These are phyloP conservation scores for Pyrenochaeta sp. DNA, from an alignment of 2,329 filamentous ascomycete species.

Conservation along the genomic window DNA sequence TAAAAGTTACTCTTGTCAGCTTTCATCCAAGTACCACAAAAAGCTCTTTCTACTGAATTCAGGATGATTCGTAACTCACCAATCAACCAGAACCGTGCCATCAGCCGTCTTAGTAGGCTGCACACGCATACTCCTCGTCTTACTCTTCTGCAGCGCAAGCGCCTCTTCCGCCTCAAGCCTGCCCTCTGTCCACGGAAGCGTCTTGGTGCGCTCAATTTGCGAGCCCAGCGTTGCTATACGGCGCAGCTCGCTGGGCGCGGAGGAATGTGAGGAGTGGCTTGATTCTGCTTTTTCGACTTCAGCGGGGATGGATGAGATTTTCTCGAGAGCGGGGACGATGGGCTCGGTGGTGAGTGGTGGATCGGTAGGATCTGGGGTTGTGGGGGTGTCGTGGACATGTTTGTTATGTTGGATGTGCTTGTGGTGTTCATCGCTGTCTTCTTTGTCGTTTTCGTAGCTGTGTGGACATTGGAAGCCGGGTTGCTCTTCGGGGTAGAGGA, in stretches of 20 bases:
- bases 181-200: background rate
- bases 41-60: too few relatives aligned
- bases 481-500: constrained; percentile 57
- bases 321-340: background rate
- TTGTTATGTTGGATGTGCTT: background rate
- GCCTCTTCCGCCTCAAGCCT: background rate
- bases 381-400: background rate
- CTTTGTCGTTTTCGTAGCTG: background rate
- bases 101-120: background rate
- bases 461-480: constrained; percentile 25
- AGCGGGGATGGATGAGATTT: background rate
- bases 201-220: background rate
- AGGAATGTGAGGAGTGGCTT: background rate
- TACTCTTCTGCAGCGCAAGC: background rate
- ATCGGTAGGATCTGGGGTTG: background rate
- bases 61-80: background rate
- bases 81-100: background rate
- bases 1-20: too few relatives aligned
- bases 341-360: too few relatives aligned
- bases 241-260: background rate
- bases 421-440: background rate
- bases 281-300: background rate
- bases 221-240: background rate
- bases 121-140: background rate
- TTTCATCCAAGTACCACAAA: too few relatives aligned